Percentiles rank a stretch among this genome's conserved stretches.
Conservation (phyloP, 192 early-diverging fungal genomes). For the Fimicolochytrium jonesii region DNA sequence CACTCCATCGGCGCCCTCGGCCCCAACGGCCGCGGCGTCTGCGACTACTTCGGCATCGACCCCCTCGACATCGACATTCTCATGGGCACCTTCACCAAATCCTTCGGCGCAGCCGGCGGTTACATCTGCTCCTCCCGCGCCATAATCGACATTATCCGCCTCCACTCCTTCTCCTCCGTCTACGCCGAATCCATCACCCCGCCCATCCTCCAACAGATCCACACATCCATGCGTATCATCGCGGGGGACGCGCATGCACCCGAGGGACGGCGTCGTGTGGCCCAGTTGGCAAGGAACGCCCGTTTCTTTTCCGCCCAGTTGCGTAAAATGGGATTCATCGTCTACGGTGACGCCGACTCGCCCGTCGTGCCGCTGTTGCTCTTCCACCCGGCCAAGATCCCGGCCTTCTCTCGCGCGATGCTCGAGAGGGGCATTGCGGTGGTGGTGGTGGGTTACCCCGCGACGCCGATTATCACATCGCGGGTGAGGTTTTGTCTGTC, state of each 20-base stretch:
- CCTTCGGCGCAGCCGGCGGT: conserved; percentile 95
- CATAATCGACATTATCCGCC: conserved; percentile 74
- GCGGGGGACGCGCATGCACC: conserved; percentile 85
- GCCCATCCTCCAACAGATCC: conserved; percentile 85
- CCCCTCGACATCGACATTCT: conserved; percentile 86
- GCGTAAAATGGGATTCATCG: conserved; percentile 88
- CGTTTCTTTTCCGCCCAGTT: conserved; percentile 78
- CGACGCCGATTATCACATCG: conserved; percentile 93
- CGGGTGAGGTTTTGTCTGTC: conserved; percentile 93
- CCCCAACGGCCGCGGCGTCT: conserved; percentile 88
- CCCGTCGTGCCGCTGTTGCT: conserved; percentile 90
- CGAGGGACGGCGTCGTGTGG: conserved; percentile 79
- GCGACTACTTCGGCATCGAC: conserved; percentile 92
- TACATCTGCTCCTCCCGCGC: conserved; percentile 78
- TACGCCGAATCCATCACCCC: conserved; percentile 89
- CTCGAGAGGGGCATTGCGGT: conserved; percentile 87
- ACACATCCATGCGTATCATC: conserved; percentile 85
- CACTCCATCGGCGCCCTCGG: conserved; percentile 95
- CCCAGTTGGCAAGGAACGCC: conserved; percentile 81
- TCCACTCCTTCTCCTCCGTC: conserved; percentile 74
- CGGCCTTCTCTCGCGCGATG: conserved; percentile 91
- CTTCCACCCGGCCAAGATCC: conserved; percentile 93
- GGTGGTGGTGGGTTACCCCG: conserved; percentile 95
- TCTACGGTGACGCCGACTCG: conserved; percentile 79
- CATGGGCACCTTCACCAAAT: conserved; percentile 98